Conservation (phyloP, 192 early-diverging fungal species). For the Coemansia sp. region DNA sequence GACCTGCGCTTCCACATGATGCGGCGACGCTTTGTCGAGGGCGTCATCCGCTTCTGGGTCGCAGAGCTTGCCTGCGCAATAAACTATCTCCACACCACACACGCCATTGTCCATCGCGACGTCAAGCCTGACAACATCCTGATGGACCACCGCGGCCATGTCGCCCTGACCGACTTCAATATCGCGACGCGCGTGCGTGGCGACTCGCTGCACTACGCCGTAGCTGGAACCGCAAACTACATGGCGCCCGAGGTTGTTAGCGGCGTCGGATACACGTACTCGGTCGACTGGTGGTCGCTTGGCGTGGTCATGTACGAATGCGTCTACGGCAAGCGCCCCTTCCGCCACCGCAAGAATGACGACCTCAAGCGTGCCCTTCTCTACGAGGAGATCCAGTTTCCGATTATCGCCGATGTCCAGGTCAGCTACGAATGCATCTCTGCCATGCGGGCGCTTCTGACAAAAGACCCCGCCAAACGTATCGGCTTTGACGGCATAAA, state of each 20-base stretch:
- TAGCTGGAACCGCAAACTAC: conserved; percentile 88
- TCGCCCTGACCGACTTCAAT: conserved; percentile 94
- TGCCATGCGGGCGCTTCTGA: conserved; percentile 72
- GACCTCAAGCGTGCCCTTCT: conserved; percentile 66
- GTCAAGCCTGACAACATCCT: conserved; percentile 94
- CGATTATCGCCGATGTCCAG: conserved; percentile 40
- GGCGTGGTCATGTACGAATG: conserved; percentile 91
- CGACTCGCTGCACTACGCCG: conserved; percentile 64
- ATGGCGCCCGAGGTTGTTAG: conserved; percentile 83
- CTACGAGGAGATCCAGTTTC: conserved; percentile 66
- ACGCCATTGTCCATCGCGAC: conserved; percentile 87
- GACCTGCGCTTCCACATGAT: conserved; percentile 84
- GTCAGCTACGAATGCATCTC: conserved; percentile 68
- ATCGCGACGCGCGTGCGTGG: conserved; percentile 79
- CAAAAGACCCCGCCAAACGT: conserved; percentile 70
- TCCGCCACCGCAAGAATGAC: conserved; percentile 62
- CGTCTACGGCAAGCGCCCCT: conserved; percentile 76
- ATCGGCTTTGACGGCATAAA: conserved; percentile 74
- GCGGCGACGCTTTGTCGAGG: conserved; percentile 68
- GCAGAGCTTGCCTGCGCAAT: conserved; percentile 84
- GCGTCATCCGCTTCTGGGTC: conserved; percentile 80
- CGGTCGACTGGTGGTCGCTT: conserved; percentile 95
- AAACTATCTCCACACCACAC: conserved; percentile 72
- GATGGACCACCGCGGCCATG: conserved; percentile 77
- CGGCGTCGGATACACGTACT: conserved; percentile 70